Evolutionary conservation across 208 protist genomes (phyloP), one percentile per base, ranked within the genome.

Genomic region (Crithidia expoeki): DNA sequence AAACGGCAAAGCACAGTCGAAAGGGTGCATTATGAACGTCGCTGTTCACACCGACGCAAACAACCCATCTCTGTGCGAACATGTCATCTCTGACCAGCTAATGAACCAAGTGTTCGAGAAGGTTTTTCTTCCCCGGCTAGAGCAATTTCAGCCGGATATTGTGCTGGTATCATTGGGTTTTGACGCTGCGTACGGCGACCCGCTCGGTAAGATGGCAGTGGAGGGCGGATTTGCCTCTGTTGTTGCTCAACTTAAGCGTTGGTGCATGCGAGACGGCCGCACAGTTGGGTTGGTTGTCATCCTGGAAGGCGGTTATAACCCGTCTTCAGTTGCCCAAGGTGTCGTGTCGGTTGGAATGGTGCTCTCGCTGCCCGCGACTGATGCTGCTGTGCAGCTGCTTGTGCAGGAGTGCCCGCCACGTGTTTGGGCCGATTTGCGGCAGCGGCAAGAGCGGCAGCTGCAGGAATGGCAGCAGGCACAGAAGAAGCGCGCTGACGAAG

Each of bases 141-240:
- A 68, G 34, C 10, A 63, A 42, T 97, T 96, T 53, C n/a, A 33
- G 12, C 92, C 94, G 0, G 81, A 94, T 34, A 27, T 97, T 4
- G 76, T 98, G 2, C 33, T 98, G 44, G 82, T 98, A 10, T 96
- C 94, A n/a, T 63, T 93, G 16, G 95, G 95, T 3, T 96, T 96
- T 60, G 96, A 98, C 71, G 93, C 94, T 0, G 94, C 90, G 1
- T 92, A 95, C 51, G 94, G 94, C 7, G 94, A 98, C 72, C 92
- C 92, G 36, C 68, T 96, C 23, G 92, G 92, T 12, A 76, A 81
- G 34, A 93, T 94, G 89, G 85, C 86, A 4, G 89, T 96, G 2
- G 88, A 94, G 47, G 77, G 85, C 46, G 91, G 91, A 9, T 96
- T 94, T 64, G 78, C 84, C 1, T 73, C 72, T 9, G 62, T 72